phyloP scores from a whole-genome alignment of 345 rosid genomes.

The Arabis alpina region DNA sequence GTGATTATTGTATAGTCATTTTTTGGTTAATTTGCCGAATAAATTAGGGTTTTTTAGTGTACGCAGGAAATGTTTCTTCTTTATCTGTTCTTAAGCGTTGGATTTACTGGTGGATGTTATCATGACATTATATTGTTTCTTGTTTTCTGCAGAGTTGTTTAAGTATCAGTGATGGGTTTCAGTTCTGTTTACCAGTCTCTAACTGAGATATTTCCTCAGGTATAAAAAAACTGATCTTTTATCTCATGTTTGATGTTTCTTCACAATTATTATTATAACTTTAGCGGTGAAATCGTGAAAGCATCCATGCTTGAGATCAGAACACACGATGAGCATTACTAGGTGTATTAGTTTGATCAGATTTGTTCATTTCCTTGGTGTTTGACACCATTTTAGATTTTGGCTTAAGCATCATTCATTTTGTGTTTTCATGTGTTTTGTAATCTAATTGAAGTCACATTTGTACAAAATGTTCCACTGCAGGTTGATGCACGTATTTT shows the following conservation, averaged over 20 bases:
- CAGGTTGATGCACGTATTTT: constrained; percentile 78
- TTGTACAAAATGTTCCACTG: background rate
- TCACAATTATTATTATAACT: no score
- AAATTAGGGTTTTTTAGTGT: constrained; percentile 8
- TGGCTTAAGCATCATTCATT: background rate
- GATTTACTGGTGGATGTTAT: background rate
- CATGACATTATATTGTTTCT: background rate
- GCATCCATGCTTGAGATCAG: no score
- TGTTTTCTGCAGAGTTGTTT: constrained; percentile 8
- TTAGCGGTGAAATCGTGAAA: no score
- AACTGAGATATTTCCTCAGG: constrained; percentile 84
- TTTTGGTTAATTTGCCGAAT: no score
- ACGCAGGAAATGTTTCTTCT: background rate
- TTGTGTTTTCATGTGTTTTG: constrained; percentile 4
- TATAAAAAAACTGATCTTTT: constrained; percentile 19
- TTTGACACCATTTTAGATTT: background rate
- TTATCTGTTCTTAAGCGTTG: background rate
- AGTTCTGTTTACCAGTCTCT: constrained; percentile 61
- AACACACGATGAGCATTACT: background rate
- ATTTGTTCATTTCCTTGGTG: background rate
- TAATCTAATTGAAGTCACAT: background rate
- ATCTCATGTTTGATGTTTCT: background rate
- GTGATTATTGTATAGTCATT: background rate
- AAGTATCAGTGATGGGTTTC: constrained; percentile 57
- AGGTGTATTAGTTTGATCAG: background rate